A percentile compares a stretch with the other conserved stretches of the same genome.
phyloP scores from a whole-genome alignment of 768 basidiomycete species.

The Suillus alpinus region DNA sequence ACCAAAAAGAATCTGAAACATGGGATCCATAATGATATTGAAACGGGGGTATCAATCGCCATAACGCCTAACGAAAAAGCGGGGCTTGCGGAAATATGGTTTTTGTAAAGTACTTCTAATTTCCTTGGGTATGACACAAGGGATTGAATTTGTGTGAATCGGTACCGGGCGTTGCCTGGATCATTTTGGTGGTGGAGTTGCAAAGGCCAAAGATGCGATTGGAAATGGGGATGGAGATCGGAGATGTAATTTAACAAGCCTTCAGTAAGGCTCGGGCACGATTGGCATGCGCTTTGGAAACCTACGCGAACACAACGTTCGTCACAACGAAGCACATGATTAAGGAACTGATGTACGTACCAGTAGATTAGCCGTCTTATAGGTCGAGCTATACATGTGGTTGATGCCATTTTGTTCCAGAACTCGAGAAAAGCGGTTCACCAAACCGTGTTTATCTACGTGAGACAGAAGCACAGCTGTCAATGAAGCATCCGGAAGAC shows the following conservation, averaged over 20 bases:
- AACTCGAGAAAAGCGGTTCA: constrained; percentile 71
- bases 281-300: constrained; percentile 54
- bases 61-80: background rate
- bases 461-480: constrained; percentile 1
- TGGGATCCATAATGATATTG: background rate
- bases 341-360: constrained; percentile 35
- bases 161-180: constrained; percentile 1
- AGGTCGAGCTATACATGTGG: constrained; percentile 84
- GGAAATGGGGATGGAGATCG: background rate
- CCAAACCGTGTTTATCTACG: constrained; percentile 74
- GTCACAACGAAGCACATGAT: background rate
- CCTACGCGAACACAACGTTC: constrained; percentile 30
- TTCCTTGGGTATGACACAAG: background rate
- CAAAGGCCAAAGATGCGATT: background rate
- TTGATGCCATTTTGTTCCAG: constrained; percentile 73
- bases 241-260: constrained; percentile 43
- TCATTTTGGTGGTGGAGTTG: background rate
- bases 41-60: background rate
- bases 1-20: background rate
- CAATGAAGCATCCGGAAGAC: constrained; percentile 2
- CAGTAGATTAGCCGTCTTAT: constrained; percentile 76
- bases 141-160: background rate
- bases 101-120: constrained; percentile 1
- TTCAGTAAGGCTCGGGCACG: constrained; percentile 58
- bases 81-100: background rate